Evolutionary conservation across 495 filamentous ascomycete genomes (phyloP), one percentile per base, ranked within the genome.

Genomic region (Neurospora sp.): DNA sequence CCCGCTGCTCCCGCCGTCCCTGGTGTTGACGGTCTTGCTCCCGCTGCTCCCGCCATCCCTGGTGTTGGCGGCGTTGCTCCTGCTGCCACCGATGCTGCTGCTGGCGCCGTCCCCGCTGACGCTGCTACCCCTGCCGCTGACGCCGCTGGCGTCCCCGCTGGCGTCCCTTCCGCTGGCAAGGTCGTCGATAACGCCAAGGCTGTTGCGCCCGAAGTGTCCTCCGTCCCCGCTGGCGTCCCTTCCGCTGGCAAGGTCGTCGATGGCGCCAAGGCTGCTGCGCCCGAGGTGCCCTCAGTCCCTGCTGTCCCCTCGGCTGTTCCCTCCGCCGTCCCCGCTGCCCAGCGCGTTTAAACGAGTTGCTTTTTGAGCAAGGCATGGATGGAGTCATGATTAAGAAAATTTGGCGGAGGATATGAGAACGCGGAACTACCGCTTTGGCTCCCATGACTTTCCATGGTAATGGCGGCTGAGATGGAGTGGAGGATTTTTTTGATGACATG

Each of bases 101-200:
- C 27, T 3, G 27, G 27, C 27, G 27, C 27, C 27, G 27, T 35
- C 94, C 5, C 97, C 84, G 44, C 96, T 91, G 12, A 93, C 93
- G 37, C 93, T 86, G 40, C 3, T 37, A 3, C 12, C 66, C 9
- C 39, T 31, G 31, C 31, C 31, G 3, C 27, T 27, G 2, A 27
- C 27, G 27, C n/a, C n/a, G n/a, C n/a, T n/a, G n/a, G n/a, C n/a
- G n/a, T n/a, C n/a, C n/a, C 27, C 27, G 27, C 27, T 27, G 27
- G 27, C 27, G 27, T 27, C 22, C 22, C 22, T 27, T 27, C 22
- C 31, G 31, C 31, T 31, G 31, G 31, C 31, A 31, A 31, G 31
- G 1, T 31, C 31, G 31, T 31, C 31, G 31, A 31, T 31, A 2
- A 2, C 38, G 40, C 41, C 16, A 42, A 42, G 41, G 16, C 41